A percentile compares a stretch with the other conserved stretches of the same genome.
Conservation (phyloP, 164 flowering plant genomes). For the Kingdonia uniflora region DNA sequence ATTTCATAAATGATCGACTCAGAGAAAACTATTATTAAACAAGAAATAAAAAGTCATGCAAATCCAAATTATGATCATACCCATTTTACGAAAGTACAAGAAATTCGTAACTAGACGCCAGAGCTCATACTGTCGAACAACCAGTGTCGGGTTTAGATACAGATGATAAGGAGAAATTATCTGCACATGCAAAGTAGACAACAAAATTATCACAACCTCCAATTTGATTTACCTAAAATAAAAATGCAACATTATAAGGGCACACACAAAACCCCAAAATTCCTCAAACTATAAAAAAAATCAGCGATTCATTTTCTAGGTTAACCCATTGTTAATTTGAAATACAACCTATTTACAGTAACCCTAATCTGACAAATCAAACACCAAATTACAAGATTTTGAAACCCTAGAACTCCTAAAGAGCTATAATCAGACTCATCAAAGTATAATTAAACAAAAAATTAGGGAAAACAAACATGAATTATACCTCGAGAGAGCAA, state of each 20-base stretch:
- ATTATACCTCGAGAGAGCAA: conserved; percentile 81
- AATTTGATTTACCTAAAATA: too few relatives aligned
- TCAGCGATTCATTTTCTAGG: too few relatives aligned
- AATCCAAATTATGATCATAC: conserved; percentile 21
- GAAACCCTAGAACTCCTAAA: too few relatives aligned
- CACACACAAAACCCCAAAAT: neutral
- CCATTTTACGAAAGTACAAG: conserved; percentile 94
- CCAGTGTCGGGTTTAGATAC: conserved; percentile 76
- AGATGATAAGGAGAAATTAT: conserved; percentile 81
- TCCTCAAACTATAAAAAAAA: neutral
- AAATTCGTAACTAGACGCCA: conserved; percentile 98
- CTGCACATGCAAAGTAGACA: conserved; percentile 51
- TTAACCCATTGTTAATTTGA: too few relatives aligned
- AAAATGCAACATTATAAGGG: neutral
- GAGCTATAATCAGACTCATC: too few relatives aligned
- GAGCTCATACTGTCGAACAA: conserved; percentile 74
- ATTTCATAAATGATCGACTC: too few relatives aligned
- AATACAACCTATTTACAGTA: too few relatives aligned
- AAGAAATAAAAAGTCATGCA: neutral
- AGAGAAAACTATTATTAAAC: neutral
- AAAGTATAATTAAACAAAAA: neutral
- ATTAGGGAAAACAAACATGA: conserved; percentile 1
- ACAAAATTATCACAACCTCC: too few relatives aligned
- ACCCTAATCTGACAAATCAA: neutral
- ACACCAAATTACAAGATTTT: neutral